phyloP scores from a whole-genome alignment of 2,329 filamentous ascomycete species.

The Podosphaera aphanis region DNA sequence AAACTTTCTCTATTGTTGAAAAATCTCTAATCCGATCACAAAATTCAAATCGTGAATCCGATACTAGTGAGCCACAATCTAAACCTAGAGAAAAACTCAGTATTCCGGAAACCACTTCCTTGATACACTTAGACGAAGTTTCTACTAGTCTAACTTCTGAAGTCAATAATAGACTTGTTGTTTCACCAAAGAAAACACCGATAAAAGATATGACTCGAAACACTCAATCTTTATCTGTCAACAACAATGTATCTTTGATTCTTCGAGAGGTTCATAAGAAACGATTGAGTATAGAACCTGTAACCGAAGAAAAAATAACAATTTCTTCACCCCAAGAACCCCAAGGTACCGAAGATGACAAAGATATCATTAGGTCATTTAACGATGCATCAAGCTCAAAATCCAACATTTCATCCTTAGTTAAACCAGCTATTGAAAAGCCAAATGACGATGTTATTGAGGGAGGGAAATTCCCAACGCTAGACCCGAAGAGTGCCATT shows the following conservation, averaged over 20 bases:
- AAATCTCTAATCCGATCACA: background rate
- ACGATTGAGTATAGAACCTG: background rate
- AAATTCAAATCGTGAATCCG: background rate
- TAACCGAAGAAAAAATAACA: background rate
- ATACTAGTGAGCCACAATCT: background rate
- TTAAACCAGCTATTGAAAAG: background rate
- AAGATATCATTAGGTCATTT: conserved; percentile 2
- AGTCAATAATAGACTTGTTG: background rate
- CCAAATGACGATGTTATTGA: background rate
- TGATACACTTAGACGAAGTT: background rate
- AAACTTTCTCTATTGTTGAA: too few species aligned
- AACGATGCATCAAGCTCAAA: background rate
- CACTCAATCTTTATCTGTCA: too few species aligned
- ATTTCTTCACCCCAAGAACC: background rate
- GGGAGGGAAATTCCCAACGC: background rate
- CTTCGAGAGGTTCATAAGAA: background rate
- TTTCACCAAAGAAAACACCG: background rate
- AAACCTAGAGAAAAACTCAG: background rate
- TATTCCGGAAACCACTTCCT: background rate
- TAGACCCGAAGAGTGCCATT: background rate
- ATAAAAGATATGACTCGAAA: background rate
- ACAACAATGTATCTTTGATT: too few species aligned
- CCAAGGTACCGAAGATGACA: background rate
- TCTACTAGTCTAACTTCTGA: background rate
- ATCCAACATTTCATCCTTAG: background rate